These are phyloP conservation scores for Knoxdaviesia capensis DNA, from an alignment of 2,329 filamentous ascomycete genomes.

Conservation along the genomic window DNA sequence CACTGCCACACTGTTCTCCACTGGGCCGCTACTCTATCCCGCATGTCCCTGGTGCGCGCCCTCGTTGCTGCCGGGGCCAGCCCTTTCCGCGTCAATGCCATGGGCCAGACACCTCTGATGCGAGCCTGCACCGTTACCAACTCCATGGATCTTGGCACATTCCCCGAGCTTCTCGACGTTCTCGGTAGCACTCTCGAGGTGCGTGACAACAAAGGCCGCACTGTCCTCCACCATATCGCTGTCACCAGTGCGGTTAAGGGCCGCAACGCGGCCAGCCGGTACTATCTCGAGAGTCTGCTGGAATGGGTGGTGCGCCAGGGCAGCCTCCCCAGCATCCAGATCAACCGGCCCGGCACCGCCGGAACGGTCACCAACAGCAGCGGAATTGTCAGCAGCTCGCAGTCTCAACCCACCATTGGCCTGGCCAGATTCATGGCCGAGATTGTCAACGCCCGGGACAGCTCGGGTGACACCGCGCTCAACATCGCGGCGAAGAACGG, in stretches of 20 bases:
- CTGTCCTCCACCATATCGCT: conserved; percentile 88
- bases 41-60: conserved; percentile 61
- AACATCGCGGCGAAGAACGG: conserved; percentile 87
- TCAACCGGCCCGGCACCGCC: conserved; percentile 5
- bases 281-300: conserved; percentile 84
- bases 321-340: conserved; percentile 36
- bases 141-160: conserved; percentile 76
- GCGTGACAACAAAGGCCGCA: conserved; percentile 72
- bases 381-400: conserved; percentile 18
- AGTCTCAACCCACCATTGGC: conserved; percentile 45
- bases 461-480: conserved; percentile 81
- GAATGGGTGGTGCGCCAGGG: conserved; percentile 88
- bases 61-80: conserved; percentile 72
- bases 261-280: conserved; percentile 74
- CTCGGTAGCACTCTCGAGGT: conserved; percentile 81
- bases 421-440: conserved; percentile 89
- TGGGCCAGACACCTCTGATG: conserved; percentile 83
- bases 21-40: conserved; percentile 86
- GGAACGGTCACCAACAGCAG: conserved; percentile 8
- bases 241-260: conserved; percentile 92
- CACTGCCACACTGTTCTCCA: conserved; percentile 82
- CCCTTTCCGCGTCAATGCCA: conserved; percentile 70
- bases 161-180: conserved; percentile 76
- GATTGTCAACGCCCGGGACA: conserved; percentile 90
- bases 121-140: conserved; percentile 86